Base-by-base conservation (phyloP, 1,139 yeast genomes). In the Hyphopichia pseudoburtonii region DNA sequence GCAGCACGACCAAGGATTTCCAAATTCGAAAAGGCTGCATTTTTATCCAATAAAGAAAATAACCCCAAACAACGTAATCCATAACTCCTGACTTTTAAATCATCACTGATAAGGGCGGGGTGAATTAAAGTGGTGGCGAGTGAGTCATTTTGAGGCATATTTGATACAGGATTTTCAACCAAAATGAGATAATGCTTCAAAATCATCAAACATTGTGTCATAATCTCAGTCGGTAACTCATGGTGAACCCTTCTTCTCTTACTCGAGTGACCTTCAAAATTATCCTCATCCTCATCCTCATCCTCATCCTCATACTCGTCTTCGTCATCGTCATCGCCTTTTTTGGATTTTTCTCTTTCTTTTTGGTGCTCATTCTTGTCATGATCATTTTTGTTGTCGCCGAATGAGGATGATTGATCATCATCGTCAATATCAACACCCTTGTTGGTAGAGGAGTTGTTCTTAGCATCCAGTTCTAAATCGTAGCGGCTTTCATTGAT, bases 21-120 rank as follows among this genome's bases (percentile, higher is more conserved):
- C 40, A 79, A 55, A 38, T 82, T 80, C 25, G 78, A 76, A 17
- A 73, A 64, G 0, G 95, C 92, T 32, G 84, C 62, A 10, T 76
- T 73, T 34, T 69, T 63, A 51, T 88, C 95, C 29, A 89, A 61
- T 15, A 90, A 62, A 41, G 95, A 82, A 50, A 87, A 85, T 30
- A 92, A 69, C 0, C 96, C 96, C 26, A 90, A 70, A 49, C 95
- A 86, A 38, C 73, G 73, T 27, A 86, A 68, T 1, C 95, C 97
- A 4, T 83, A 66, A 35, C 77, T 80, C 41, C 94, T 72, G 7
- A 68, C 59, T 7, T 83, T 70, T 3, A 73, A 72, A 7, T 80
- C 66, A 32, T 81, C 84, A 18, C 73, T 74, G 42, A 80, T 74
- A 10, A 89, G 79, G 0, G 96, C 88, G 5, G 95, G 95, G n/a